phyloP scores from a whole-genome alignment of 1,284 basidiomycete species.

The Xanthoconium separans region DNA sequence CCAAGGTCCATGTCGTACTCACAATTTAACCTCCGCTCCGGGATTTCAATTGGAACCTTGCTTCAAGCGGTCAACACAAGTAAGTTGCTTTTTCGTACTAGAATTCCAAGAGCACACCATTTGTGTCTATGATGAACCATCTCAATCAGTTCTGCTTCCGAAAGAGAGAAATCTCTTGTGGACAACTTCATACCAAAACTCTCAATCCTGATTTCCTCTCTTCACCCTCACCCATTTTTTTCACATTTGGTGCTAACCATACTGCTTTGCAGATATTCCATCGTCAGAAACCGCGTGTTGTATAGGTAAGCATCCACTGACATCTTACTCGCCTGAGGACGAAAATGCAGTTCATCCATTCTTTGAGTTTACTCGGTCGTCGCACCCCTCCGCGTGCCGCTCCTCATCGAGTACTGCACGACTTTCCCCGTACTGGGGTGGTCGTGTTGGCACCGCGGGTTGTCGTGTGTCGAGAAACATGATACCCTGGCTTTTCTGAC shows the following conservation, averaged over 20 bases:
- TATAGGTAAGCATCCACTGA: conserved; percentile 21
- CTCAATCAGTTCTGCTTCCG: conserved; percentile 80
- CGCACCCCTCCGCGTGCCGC: conserved; percentile 37
- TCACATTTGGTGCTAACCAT: not conserved
- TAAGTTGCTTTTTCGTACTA: conserved; percentile 1
- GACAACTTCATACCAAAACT: conserved; percentile 63
- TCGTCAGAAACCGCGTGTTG: not conserved
- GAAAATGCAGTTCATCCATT: conserved; percentile 84
- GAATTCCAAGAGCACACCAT: not conserved
- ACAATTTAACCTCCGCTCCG: conserved; percentile 13
- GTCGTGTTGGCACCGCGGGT: conserved; percentile 37
- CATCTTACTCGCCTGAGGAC: conserved; percentile 31
- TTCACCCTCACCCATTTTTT: not conserved
- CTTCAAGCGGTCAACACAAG: too few species aligned
- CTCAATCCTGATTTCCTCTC: conserved; percentile 45
- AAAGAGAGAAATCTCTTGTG: conserved; percentile 70
- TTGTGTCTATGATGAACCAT: conserved; percentile 48
- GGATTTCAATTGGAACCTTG: conserved; percentile 7
- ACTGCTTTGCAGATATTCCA: not conserved
- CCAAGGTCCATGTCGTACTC: not conserved
- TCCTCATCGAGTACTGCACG: conserved; percentile 36
- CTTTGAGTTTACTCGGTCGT: conserved; percentile 56
- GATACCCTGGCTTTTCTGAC: conserved; percentile 76
- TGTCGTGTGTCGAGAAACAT: conserved; percentile 43
- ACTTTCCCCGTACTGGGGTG: conserved; percentile 48